Conservation (phyloP, 208 protist genomes). For the Wallacemonas rigidus region DNA sequence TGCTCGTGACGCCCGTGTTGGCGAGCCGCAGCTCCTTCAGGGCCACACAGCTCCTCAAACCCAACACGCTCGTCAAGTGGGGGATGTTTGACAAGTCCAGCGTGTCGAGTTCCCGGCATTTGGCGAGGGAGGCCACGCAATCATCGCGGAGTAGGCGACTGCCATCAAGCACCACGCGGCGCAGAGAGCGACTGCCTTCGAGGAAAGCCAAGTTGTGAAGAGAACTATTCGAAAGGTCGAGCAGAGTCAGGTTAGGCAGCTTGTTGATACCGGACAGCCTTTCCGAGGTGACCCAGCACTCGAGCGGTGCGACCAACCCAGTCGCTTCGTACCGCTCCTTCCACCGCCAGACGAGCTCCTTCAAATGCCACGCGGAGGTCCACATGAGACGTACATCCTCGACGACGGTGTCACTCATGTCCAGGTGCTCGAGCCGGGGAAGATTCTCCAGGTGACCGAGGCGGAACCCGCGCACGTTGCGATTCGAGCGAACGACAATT, state of each 20-base stretch:
- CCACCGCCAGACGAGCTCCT: constrained; percentile 70
- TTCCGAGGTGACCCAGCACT: constrained; percentile 56
- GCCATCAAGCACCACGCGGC: constrained; percentile 32
- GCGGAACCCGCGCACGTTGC: constrained; percentile 56
- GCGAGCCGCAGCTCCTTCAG: constrained; percentile 43
- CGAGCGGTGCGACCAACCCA: constrained; percentile 42
- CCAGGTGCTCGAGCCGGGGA: constrained; percentile 46
- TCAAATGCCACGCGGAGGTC: constrained; percentile 33
- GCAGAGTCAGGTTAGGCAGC: constrained; percentile 34
- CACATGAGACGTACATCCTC: constrained; percentile 55
- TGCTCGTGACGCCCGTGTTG: constrained; percentile 46
- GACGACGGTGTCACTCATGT: constrained; percentile 75
- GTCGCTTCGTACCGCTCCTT: constrained; percentile 52
- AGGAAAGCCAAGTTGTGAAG: constrained; percentile 57
- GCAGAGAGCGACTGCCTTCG: constrained; percentile 29
- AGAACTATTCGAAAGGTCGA: constrained; percentile 53
- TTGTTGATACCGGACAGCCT: constrained; percentile 32
- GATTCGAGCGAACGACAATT: constrained; percentile 51
- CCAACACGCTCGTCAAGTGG: constrained; percentile 48
- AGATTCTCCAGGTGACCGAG: constrained; percentile 53
- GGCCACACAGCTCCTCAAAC: constrained; percentile 31
- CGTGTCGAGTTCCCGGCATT: constrained; percentile 35
- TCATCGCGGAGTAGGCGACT: constrained; percentile 38
- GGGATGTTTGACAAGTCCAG: constrained; percentile 52
- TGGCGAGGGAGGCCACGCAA: constrained; percentile 10